phyloP scores from a whole-genome alignment of 1,139 yeast species.

The Taphrina sp. region DNA sequence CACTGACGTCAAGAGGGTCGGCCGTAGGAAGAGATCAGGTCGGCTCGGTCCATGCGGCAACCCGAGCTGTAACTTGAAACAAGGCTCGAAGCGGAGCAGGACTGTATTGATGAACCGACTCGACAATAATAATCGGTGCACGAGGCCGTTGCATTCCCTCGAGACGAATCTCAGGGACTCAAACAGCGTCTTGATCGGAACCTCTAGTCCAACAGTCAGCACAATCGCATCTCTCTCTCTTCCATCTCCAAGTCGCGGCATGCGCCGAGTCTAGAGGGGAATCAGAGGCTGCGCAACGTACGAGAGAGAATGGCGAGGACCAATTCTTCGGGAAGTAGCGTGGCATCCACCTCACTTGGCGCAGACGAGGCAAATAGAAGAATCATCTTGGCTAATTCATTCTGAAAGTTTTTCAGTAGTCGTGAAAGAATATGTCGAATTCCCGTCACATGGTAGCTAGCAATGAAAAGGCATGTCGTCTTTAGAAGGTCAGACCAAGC shows the following conservation, averaged over 20 bases:
- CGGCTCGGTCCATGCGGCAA: conserved; percentile 8
- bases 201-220: conserved; percentile 3
- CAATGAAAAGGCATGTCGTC: too few species aligned
- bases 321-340: not conserved
- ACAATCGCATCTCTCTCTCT: too few species aligned
- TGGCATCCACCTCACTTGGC: too few species aligned
- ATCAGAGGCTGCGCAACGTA: not conserved
- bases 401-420: too few species aligned
- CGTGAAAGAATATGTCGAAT: too few species aligned
- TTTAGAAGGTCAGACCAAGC: too few species aligned
- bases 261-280: too few species aligned
- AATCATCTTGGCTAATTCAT: too few species aligned
- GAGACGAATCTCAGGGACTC: conserved; percentile 16
- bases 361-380: too few species aligned
- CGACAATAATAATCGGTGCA: conserved; percentile 6
- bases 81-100: conserved; percentile 11
- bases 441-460: too few species aligned
- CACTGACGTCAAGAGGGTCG: conserved; percentile 1
- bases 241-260: not conserved
- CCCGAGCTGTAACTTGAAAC: conserved; percentile 11
- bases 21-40: conserved; percentile 9
- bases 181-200: conserved; percentile 7
- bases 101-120: conserved; percentile 3
- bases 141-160: conserved; percentile 1
- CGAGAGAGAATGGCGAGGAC: not conserved